Conservation (phyloP, 306 rosid genomes). For the Crataegus laevigata region DNA sequence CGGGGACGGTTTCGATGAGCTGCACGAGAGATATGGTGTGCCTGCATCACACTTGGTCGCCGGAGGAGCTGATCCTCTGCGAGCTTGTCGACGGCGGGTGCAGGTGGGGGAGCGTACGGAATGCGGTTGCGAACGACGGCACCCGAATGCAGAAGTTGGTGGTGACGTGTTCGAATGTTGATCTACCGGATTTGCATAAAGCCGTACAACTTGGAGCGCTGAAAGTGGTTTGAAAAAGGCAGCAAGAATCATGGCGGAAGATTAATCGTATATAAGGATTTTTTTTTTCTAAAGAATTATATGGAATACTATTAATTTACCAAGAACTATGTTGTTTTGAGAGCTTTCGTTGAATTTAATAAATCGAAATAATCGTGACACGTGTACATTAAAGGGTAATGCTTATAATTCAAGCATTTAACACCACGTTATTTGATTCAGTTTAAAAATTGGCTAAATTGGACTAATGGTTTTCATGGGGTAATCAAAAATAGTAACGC, state of each 20-base stretch:
- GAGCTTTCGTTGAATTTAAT: background rate
- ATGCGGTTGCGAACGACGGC: conserved; percentile 21
- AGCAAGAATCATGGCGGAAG: too few relatives aligned
- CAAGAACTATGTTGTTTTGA: too few relatives aligned
- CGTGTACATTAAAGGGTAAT: too few relatives aligned
- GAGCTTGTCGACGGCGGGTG: conserved; percentile 28
- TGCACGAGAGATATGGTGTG: conserved; percentile 41
- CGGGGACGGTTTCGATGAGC: conserved; percentile 34
- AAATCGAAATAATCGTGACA: too few relatives aligned
- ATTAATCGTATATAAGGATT: too few relatives aligned
- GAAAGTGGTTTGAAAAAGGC: background rate
- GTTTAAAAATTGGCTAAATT: too few relatives aligned
- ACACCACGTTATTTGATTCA: too few relatives aligned
- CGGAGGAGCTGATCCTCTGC: conserved; percentile 42
- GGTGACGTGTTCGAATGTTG: conserved; percentile 38
- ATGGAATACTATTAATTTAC: too few relatives aligned
- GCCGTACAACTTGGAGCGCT: conserved; percentile 12
- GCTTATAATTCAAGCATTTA: too few relatives aligned
- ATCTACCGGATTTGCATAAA: conserved; percentile 33
- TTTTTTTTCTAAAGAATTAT: too few relatives aligned
- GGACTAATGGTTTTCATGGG: too few relatives aligned
- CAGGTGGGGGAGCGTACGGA: conserved; percentile 45
- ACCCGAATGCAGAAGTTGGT: conserved; percentile 35
- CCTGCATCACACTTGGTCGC: conserved; percentile 28
- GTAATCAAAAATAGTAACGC: too few relatives aligned